A percentile compares a stretch with the other conserved stretches of the same genome.
phyloP scores from a whole-genome alignment of 2,329 filamentous ascomycete genomes.

The Neofusicoccum kwambonambiense region DNA sequence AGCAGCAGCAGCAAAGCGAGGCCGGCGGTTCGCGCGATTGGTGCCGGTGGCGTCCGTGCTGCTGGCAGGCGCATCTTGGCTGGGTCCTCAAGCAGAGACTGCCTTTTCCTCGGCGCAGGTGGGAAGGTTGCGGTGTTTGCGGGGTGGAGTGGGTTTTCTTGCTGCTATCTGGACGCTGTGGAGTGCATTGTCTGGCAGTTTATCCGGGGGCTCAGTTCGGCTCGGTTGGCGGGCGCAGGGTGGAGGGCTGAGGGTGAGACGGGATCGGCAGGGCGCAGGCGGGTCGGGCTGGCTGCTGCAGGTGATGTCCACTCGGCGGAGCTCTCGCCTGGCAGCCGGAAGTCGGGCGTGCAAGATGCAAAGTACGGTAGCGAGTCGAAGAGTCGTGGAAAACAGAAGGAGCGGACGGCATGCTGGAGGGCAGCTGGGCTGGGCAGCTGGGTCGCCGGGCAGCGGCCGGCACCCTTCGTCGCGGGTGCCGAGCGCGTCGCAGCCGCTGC shows the following conservation, averaged over 20 bases:
- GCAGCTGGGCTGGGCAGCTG: too few relatives aligned
- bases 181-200: background rate
- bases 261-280: constrained; percentile 5
- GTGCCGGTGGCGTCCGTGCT: background rate
- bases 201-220: background rate
- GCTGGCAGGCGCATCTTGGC: background rate
- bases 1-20: background rate
- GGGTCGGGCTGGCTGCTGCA: background rate
- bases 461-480: background rate
- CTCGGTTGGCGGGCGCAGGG: background rate
- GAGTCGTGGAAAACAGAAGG: background rate
- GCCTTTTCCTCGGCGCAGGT: background rate
- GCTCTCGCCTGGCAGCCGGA: background rate
- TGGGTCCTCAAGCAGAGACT: too few relatives aligned
- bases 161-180: background rate
- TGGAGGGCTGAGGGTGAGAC: constrained; percentile 3
- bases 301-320: background rate
- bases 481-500: constrained; percentile 12
- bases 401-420: background rate
- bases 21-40: background rate
- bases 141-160: background rate
- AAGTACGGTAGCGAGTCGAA: background rate
- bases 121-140: background rate
- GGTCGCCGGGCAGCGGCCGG: too few relatives aligned
- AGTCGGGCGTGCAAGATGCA: background rate